Conservation (phyloP, 1,284 basidiomycete genomes). For the Sparassis latifolia region DNA sequence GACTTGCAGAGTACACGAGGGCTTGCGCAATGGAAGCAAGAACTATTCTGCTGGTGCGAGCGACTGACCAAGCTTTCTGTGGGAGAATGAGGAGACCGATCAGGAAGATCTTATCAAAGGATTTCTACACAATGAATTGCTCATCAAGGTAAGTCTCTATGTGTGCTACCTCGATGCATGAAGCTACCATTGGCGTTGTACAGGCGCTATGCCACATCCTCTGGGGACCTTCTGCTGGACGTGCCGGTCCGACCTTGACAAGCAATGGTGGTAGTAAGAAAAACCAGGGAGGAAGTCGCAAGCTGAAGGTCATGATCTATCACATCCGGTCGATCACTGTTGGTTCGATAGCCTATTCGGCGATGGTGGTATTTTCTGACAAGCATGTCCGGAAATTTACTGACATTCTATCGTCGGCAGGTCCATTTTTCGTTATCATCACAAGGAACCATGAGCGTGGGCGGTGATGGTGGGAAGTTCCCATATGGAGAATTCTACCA, state of each 20-base stretch:
- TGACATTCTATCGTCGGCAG: background rate
- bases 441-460: background rate
- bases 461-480: background rate
- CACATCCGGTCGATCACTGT: background rate
- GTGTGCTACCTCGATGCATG: background rate
- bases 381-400: background rate
- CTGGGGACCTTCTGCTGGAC: background rate
- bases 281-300: background rate
- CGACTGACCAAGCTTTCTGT: slow-evolving; percentile 3
- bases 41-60: background rate
- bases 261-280: background rate
- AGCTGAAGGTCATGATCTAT: slow-evolving; percentile 1
- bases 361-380: slow-evolving; percentile 1
- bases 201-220: slow-evolving; percentile 1
- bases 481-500: slow-evolving; percentile 4
- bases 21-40: background rate
- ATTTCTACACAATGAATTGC: background rate
- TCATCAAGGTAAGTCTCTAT: background rate
- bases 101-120: background rate
- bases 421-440: slow-evolving; percentile 3
- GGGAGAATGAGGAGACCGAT: background rate
- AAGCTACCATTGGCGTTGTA: background rate
- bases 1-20: background rate
- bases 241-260: background rate
- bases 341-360: slow-evolving; percentile 1